Evolutionary conservation across 2,329 filamentous ascomycete species (phyloP), one percentile per base, ranked within the genome.

Genomic region (Tolypocladium inflatum): DNA sequence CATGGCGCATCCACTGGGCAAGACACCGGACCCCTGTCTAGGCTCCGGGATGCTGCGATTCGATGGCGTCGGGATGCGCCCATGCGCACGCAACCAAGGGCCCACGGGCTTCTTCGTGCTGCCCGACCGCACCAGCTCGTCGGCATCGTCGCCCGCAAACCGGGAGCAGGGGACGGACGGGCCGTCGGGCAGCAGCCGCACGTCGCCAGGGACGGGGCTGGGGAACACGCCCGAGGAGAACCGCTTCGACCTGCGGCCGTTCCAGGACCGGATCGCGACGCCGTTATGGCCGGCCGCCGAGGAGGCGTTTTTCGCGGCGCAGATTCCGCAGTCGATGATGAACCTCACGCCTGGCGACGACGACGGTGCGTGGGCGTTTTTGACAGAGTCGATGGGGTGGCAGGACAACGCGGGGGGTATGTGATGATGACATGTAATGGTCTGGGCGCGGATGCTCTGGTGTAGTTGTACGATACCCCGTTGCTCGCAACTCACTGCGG

Each of bases 211-310:
- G 35, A 56, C 41, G 30, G 71, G 66, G 9, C 67, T 71, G n/a
- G 71, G 71, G n/a, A 73, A 71, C 61, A 71, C 67, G 15, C 63
- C 62, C 7, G 71, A 73, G 56, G 72, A 74, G 57, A 73, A 73
- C 42, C 63, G 68, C 21, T 62, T 73, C 26, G 70, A 73, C 41
- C 56, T 73, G 35, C 63, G 71, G 33, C 60, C 65, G 7, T 68
- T 73, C 13, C 71, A 72, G 56, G 70, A 66, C 5, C 69, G 70
- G 5, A 63, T 69, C 5, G 52, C 63, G 17, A 65, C 65, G 19
- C 68, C 70, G 0, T 55, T 69, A 30, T 74, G 70, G 71, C 65
- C 66, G 38, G 57, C 62, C 7, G 65, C 67, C 7, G 71, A 72
- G 39, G 67, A 71, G 23, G 61, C 64, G 0, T 58, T 73, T 8